These are phyloP conservation scores for Cudoniella acicularis DNA, from an alignment of 495 filamentous ascomycete species.

Conservation along the genomic window DNA sequence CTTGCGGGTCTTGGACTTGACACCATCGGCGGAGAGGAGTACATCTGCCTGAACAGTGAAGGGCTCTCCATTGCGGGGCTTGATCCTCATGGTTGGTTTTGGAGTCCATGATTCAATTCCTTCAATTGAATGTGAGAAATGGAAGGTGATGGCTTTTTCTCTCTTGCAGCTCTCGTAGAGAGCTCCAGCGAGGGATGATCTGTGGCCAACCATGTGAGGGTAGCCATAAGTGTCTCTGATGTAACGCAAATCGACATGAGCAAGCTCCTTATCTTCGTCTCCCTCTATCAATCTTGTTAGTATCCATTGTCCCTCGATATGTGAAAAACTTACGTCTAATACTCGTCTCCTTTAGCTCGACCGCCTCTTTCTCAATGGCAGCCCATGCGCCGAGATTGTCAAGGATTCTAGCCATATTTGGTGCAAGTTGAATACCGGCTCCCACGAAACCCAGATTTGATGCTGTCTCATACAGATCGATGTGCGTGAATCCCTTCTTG, in stretches of 20 bases:
- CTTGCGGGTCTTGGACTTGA: constrained; percentile 62
- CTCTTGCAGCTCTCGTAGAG: constrained; percentile 64
- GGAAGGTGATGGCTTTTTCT: constrained; percentile 64
- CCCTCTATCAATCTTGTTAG: constrained; percentile 45
- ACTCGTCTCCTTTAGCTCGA: constrained; percentile 36
- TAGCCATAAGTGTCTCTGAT: constrained; percentile 66
- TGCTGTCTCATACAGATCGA: constrained; percentile 70
- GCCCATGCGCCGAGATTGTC: constrained; percentile 66
- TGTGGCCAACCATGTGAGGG: constrained; percentile 76
- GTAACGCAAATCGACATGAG: constrained; percentile 64
- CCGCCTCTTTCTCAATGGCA: constrained; percentile 60
- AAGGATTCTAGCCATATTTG: constrained; percentile 74
- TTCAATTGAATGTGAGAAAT: constrained; percentile 56
- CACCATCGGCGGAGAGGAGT: constrained; percentile 68
- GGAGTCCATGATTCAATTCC: constrained; percentile 51
- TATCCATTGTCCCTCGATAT: constrained; percentile 3
- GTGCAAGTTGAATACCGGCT: constrained; percentile 77
- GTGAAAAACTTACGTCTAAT: constrained; percentile 20
- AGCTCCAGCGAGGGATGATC: constrained; percentile 63
- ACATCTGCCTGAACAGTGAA: constrained; percentile 62
- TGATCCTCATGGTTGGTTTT: constrained; percentile 50
- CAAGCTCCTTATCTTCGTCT: constrained; percentile 61
- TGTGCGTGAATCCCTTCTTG: constrained; percentile 66
- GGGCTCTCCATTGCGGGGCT: constrained; percentile 52
- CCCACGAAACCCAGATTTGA: constrained; percentile 76